phyloP scores from a whole-genome alignment of 2,329 filamentous ascomycete species.

The Fusarium algeriense region DNA sequence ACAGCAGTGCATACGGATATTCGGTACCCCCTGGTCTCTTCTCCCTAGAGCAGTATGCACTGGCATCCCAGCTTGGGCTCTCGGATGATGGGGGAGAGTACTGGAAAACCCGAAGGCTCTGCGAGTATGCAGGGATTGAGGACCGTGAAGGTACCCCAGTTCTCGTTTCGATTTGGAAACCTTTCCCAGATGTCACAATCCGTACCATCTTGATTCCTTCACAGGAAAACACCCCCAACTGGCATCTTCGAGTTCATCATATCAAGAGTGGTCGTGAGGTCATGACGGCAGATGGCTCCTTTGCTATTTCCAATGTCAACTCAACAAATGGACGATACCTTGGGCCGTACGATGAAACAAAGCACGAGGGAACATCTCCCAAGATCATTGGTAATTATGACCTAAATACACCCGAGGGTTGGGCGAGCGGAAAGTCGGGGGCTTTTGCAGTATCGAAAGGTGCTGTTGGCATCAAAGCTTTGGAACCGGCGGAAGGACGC shows the following conservation, averaged over 20 bases:
- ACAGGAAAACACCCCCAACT: slow-evolving; percentile 68
- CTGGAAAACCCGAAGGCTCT: slow-evolving; percentile 81
- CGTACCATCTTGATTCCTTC: slow-evolving; percentile 75
- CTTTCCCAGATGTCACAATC: slow-evolving; percentile 76
- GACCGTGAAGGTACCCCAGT: slow-evolving; percentile 67
- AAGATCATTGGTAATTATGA: slow-evolving; percentile 73
- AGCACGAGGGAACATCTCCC: slow-evolving; percentile 64
- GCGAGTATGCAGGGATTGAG: slow-evolving; percentile 73
- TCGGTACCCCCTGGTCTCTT: slow-evolving; percentile 82
- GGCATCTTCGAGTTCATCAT: slow-evolving; percentile 76
- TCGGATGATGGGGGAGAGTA: slow-evolving; percentile 82
- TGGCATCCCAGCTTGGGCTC: slow-evolving; percentile 80
- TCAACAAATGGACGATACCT: slow-evolving; percentile 62
- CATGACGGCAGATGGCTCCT: slow-evolving; percentile 79
- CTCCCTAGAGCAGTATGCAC: slow-evolving; percentile 80
- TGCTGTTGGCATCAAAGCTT: slow-evolving; percentile 68
- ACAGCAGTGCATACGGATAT: slow-evolving; percentile 81
- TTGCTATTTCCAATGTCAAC: slow-evolving; percentile 73
- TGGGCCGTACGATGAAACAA: slow-evolving; percentile 60
- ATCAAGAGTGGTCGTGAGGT: slow-evolving; percentile 71
- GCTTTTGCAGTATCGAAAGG: slow-evolving; percentile 69
- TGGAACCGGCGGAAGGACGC: slow-evolving; percentile 63
- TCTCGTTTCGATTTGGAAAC: slow-evolving; percentile 77
- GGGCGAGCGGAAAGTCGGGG: slow-evolving; percentile 62
- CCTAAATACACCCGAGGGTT: slow-evolving; percentile 65